Conservation (phyloP, 768 basidiomycete genomes). For the Serpula lacrymans region DNA sequence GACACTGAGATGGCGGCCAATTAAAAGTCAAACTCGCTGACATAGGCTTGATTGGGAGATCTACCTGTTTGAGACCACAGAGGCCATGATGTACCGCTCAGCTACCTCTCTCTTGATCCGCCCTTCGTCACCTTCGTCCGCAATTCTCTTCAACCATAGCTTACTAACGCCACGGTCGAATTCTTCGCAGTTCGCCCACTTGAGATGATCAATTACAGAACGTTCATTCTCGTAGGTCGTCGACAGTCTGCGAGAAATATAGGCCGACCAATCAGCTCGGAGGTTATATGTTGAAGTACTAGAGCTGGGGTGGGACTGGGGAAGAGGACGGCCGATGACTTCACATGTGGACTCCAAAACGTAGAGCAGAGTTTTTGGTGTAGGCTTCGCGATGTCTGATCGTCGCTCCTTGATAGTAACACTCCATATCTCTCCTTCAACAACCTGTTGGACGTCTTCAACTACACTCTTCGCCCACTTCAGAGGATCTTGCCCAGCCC, state of each 20-base stretch:
- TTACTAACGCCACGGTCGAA: conserved; percentile 66
- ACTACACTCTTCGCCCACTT: conserved; percentile 38
- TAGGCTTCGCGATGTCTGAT: conserved; percentile 7
- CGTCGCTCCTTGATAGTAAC: conserved; percentile 33
- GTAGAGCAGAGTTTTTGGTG: conserved; percentile 39
- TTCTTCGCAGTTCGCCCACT: conserved; percentile 71
- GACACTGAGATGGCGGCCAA: conserved; percentile 45
- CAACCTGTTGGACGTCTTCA: conserved; percentile 48
- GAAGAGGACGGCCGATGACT: conserved; percentile 47
- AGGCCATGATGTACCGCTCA: conserved; percentile 62
- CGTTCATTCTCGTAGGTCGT: neutral
- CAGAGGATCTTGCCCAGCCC: conserved; percentile 24
- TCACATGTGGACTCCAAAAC: conserved; percentile 74
- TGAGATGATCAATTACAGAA: conserved; percentile 36
- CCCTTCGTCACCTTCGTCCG: conserved; percentile 40
- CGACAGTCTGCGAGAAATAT: conserved; percentile 35
- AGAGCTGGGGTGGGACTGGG: neutral
- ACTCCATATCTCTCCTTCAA: conserved; percentile 59
- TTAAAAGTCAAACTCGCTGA: neutral
- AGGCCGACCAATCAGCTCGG: conserved; percentile 66
- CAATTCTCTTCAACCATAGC: conserved; percentile 52
- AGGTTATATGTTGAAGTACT: too few species aligned
- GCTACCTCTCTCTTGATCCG: conserved; percentile 47
- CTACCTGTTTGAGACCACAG: conserved; percentile 74
- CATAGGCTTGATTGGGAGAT: neutral